Evolutionary conservation across 768 basidiomycete genomes (phyloP), one percentile per base, ranked within the genome.

Genomic region (Gymnopilus junonius): DNA sequence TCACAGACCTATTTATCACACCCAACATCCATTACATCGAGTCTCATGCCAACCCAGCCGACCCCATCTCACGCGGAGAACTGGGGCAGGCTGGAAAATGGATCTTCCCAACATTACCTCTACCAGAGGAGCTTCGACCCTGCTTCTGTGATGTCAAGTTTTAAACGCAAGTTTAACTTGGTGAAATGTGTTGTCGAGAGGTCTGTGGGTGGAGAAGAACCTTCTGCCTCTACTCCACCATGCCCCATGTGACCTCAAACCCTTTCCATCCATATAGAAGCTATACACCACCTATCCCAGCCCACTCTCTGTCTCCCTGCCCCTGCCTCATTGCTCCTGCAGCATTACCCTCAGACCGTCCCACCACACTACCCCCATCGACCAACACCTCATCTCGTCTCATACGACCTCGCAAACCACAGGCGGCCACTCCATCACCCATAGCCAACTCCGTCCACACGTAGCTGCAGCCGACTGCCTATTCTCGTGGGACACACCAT

Each of bases 1-100:
- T 70, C 12, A 37, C 39, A 1, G 31, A 39, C 14, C 17, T 65
- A 21, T 58, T 71, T 6, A 57, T 59, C 15, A 54, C 69, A 0
- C 59, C 58, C 2, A 20, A 61, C 8, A 39, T 74, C 2, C 25
- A 34, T 12, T 76, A 76, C 53, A 57, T 77, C 25, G 43, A 62
- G n/a, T 72, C 77, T 8, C 62, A 42, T 1, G 48, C 48, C 6
- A 77, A 78, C 59, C 70, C 61, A 1, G 76, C 76, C 1, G 73
- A 45, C 21, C 65, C 65, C 20, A 71, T 76, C 48, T 77, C 74
- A 25, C 70, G 71, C 40, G 72, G 71, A 17, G 62, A 64, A 29
- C 48, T 63, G 14, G 71, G 66, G 27, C 56, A 55, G 11, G 14
- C 27, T 4, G 58, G 35, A 1, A 25, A 25, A 8, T 63, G 55